Evolutionary conservation across 78 protist genomes (phyloP).

Genomic region (Dictyostelium firmibasis): DNA sequence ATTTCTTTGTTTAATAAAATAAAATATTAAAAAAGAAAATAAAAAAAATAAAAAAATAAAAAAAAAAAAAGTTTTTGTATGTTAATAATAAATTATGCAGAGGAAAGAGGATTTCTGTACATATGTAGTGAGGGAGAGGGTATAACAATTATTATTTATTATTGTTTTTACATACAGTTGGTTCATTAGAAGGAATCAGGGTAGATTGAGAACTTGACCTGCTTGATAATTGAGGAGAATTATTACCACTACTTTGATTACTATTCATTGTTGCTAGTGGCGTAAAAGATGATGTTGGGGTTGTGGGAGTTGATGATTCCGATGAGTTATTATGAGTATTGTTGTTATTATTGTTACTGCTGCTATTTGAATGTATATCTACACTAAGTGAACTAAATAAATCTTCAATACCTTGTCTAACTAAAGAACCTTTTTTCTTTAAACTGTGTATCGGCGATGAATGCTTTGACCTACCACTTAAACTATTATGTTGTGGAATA

Average conservation of each 20-base stretch:
- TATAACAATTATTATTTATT: background rate
- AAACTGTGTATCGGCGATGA: conserved; percentile 49
- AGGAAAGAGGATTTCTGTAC: too few relatives aligned
- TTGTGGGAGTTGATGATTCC: background rate
- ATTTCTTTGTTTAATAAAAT: background rate
- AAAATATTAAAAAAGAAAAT: background rate
- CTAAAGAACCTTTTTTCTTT: conserved; percentile 16
- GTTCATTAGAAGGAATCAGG: background rate
- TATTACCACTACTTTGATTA: background rate
- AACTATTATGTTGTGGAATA: conserved; percentile 1
- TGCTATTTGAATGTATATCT: background rate
- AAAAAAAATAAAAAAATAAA: background rate
- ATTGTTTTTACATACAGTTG: background rate
- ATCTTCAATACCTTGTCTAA: conserved; percentile 45
- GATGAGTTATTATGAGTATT: background rate
- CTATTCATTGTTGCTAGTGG: background rate
- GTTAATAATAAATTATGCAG: background rate
- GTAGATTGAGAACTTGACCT: background rate
- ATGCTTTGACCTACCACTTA: conserved; percentile 16
- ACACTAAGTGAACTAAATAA: conserved; percentile 21
- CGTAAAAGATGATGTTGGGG: conserved; percentile 5
- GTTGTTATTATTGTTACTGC: background rate
- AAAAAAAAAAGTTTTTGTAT: background rate
- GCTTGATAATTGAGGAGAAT: background rate
- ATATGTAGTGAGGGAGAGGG: too few relatives aligned